Percentiles rank a stretch among this genome's conserved stretches.
These are phyloP conservation scores for Paramecium biaurelia DNA, from an alignment of 73 alveolate species.

Conservation along the genomic window DNA sequence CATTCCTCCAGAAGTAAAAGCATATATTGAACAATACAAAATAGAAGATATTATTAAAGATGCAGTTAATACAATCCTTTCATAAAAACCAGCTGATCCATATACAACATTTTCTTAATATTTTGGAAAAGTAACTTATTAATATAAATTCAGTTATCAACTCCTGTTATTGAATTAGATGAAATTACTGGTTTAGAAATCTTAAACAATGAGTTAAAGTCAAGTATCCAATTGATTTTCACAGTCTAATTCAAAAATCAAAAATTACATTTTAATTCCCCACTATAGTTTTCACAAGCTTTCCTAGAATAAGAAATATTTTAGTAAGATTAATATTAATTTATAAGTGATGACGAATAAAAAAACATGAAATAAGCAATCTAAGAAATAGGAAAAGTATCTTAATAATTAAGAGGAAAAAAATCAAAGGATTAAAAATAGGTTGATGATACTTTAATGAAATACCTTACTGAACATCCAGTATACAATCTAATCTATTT, in stretches of 20 bases:
- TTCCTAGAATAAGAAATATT: constrained; percentile 37
- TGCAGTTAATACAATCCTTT: constrained; percentile 1
- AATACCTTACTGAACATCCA: constrained; percentile 8
- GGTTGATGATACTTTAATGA: constrained; percentile 4
- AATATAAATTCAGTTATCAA: background rate
- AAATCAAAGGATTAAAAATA: constrained; percentile 6
- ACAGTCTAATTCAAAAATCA: background rate
- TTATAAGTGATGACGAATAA: constrained; percentile 41
- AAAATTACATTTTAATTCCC: background rate
- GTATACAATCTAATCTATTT: background rate
- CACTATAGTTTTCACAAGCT: background rate
- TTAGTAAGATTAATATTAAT: background rate
- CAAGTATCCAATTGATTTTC: background rate
- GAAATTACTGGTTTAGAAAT: background rate
- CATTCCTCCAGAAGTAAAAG: background rate
- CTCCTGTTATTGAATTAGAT: background rate
- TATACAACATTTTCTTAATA: constrained; percentile 18
- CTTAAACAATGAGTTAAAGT: background rate
- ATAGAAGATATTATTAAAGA: constrained; percentile 27
- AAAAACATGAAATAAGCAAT: constrained; percentile 35
- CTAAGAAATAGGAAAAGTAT: background rate
- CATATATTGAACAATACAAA: constrained; percentile 12
- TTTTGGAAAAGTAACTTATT: constrained; percentile 47
- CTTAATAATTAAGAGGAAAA: background rate
- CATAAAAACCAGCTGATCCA: constrained; percentile 28